Evolutionary conservation across 1,284 basidiomycete species (phyloP).

Genomic region (Irpex sp.): DNA sequence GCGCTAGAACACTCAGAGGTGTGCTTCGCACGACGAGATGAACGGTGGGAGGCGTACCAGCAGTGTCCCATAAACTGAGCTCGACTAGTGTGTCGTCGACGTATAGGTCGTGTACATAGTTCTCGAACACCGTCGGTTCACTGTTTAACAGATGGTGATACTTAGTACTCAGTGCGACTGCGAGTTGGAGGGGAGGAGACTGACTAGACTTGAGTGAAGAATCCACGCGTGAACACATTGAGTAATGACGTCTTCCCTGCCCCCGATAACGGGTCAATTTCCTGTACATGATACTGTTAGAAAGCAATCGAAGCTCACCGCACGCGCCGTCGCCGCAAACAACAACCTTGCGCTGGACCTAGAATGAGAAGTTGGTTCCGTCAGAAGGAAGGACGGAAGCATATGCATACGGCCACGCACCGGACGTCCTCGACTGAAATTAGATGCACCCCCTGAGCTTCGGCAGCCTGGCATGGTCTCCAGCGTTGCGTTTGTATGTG

Average conservation of each 20-base stretch:
- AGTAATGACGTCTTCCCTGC: conserved; percentile 77
- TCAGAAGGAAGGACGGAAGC: background rate
- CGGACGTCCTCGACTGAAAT: conserved; percentile 26
- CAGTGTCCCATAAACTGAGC: conserved; percentile 94
- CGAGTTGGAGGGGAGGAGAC: conserved; percentile 26
- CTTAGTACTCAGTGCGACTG: conserved; percentile 1
- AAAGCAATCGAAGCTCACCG: conserved; percentile 42
- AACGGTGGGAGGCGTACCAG: conserved; percentile 51
- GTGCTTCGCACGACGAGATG: background rate
- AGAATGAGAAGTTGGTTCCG: background rate
- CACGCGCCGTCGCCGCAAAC: conserved; percentile 93
- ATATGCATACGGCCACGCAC: conserved; percentile 14
- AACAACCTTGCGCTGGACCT: conserved; percentile 71
- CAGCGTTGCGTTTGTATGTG: background rate
- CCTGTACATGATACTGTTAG: background rate
- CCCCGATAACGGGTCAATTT: background rate
- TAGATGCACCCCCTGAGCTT: background rate
- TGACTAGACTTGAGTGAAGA: conserved; percentile 87
- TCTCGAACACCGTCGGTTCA: conserved; percentile 91
- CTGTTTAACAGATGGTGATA: conserved; percentile 32
- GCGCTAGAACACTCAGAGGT: conserved; percentile 15
- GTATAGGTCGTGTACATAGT: conserved; percentile 84
- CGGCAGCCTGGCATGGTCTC: conserved; percentile 5
- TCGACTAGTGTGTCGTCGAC: conserved; percentile 86
- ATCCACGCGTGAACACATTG: conserved; percentile 83